Percentiles rank a stretch among this genome's conserved stretches.
Conservation (phyloP, 495 filamentous ascomycete species). For the Hypoxylon crocopeplum region DNA sequence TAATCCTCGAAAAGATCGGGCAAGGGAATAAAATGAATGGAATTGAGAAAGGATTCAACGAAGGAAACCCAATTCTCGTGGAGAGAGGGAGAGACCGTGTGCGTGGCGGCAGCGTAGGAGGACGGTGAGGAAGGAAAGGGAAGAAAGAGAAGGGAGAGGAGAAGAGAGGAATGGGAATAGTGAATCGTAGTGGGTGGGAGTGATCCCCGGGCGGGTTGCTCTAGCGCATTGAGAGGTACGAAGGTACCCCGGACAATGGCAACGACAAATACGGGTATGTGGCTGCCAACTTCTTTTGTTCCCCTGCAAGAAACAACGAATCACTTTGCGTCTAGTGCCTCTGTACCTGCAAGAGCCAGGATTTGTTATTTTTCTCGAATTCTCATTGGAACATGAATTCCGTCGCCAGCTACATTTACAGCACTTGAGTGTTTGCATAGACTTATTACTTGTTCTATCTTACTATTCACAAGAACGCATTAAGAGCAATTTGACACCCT, state of each 20-base stretch:
- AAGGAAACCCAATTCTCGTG: conserved; percentile 37
- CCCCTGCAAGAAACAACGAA: no score
- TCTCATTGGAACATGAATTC: conserved; percentile 17
- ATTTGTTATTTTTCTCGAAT: conserved; percentile 8
- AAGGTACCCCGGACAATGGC: not conserved
- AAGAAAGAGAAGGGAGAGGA: conserved; percentile 33
- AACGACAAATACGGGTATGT: not conserved
- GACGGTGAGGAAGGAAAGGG: conserved; percentile 35
- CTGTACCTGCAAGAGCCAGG: not conserved
- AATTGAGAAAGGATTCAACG: conserved; percentile 41
- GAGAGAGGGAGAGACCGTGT: conserved; percentile 34
- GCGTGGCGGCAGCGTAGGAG: conserved; percentile 43
- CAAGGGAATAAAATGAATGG: conserved; percentile 38
- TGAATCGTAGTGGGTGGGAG: not conserved
- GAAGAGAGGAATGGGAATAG: conserved; percentile 1
- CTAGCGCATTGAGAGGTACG: not conserved
- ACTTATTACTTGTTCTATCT: conserved; percentile 5
- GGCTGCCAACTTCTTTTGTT: not conserved
- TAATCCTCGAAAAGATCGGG: conserved; percentile 32
- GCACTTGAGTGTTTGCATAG: conserved; percentile 26
- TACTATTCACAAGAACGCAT: conserved; percentile 21
- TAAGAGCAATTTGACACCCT: conserved; percentile 15
- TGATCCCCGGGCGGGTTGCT: no score
- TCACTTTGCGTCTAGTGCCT: no score
- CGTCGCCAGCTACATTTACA: no score